Conservation (phyloP, 805 yeast genomes). For the Lipomyces kockii region DNA sequence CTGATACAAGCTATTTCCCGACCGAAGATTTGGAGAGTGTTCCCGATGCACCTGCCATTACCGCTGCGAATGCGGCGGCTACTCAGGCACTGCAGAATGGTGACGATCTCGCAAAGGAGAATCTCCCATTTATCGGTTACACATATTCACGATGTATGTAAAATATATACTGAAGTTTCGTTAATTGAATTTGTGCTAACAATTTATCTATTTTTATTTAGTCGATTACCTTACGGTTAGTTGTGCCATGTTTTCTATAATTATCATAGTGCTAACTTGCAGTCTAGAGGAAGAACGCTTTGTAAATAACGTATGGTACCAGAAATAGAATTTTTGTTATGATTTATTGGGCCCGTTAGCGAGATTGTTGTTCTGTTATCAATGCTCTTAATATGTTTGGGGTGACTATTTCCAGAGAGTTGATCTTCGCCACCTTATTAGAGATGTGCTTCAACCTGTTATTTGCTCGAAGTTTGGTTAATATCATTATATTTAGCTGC, state of each 20-base stretch:
- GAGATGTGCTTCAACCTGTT: background rate
- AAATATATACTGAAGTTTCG: background rate
- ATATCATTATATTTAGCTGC: background rate
- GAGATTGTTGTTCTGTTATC: background rate
- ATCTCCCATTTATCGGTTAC: slow-evolving; percentile 95
- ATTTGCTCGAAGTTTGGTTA: background rate
- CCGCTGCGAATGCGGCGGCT: slow-evolving; percentile 34
- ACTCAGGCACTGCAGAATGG: slow-evolving; percentile 14
- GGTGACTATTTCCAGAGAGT: slow-evolving; percentile 2
- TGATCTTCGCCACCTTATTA: slow-evolving; percentile 7
- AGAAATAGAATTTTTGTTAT: background rate
- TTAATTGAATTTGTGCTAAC: background rate
- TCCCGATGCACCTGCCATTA: slow-evolving; percentile 65
- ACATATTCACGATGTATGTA: slow-evolving; percentile 89
- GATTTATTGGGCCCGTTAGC: background rate
- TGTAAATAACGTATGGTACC: slow-evolving; percentile 6
- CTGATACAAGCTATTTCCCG: slow-evolving; percentile 98
- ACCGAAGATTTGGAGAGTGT: slow-evolving; percentile 94
- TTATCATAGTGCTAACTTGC: background rate
- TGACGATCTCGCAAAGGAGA: slow-evolving; percentile 54
- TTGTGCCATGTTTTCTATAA: background rate
- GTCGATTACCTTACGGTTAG: slow-evolving; percentile 27
- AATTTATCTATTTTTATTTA: background rate
- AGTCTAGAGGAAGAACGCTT: slow-evolving; percentile 15
- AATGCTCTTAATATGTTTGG: background rate